Evolutionary conservation across 108 stramenopile genomes (phyloP), one percentile per base, ranked within the genome.

Genomic region (Stephanodiscus triporus): DNA sequence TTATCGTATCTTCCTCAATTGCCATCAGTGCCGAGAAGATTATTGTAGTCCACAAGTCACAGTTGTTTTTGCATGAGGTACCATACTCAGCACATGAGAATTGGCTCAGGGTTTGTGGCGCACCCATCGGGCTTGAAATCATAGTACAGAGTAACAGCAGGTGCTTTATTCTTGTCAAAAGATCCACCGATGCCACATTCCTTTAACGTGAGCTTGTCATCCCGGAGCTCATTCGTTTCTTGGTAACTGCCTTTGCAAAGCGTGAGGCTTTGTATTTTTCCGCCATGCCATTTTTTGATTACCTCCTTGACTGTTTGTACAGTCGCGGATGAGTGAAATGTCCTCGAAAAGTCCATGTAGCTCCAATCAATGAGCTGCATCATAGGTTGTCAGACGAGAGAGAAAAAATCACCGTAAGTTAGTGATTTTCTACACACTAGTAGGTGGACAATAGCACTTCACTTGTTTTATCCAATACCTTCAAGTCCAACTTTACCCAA

Each of bases 201-300:
- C 30, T 70, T 63, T 17, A 77, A 54, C 7, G 76, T 70, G 30
- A 57, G 68, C 17, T 65, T 54, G 11, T 77, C 76, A 37, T 70
- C 26, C 14, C 48, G 76, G 23, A 77, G 68, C 36, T 77, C 68
- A 49, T 77, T 77, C 43, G 32, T 69, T 48, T 77, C 65, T 23
- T 47, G 55, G 48, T 64, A 70, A 34, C 50, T 68, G 50, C 58
- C 68, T 50, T 58, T 77, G 76, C 68, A 77, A 9, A 77, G 53
- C 24, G 68, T 77, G 9, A 77, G 54, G 32, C 26, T 68, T 4
- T 62, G 54, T 29, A 77, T 77, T 20, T 59, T 55, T 24, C 76
- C 76, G 19, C 76, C 68, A 45, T 77, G 76, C 76, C 76, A 77
- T 47, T 77, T 70, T 53, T 77, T 77, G 24, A 77, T 77, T n/a